Percentiles rank a stretch among this genome's conserved stretches.
Conservation (phyloP, 192 early-diverging fungal genomes). For the Umbelopsis sp. region DNA sequence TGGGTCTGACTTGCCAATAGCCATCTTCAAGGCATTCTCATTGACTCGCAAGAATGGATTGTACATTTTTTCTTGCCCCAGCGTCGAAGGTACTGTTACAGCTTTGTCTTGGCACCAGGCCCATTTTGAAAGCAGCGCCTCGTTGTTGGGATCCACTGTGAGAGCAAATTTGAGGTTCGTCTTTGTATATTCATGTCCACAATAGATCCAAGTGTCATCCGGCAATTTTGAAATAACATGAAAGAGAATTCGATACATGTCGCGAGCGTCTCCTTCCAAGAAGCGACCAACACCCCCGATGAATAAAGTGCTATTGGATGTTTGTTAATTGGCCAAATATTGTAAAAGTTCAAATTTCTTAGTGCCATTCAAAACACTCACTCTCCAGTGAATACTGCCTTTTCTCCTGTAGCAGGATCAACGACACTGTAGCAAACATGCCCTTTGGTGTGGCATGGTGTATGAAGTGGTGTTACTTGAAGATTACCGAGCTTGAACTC, state of each 20-base stretch:
- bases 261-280: constrained; percentile 58
- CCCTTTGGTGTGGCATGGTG: constrained; percentile 86
- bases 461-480: constrained; percentile 70
- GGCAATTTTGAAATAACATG: constrained; percentile 56
- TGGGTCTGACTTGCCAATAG: constrained; percentile 60
- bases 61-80: constrained; percentile 81
- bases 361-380: constrained; percentile 28
- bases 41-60: constrained; percentile 92
- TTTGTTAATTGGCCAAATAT: background rate
- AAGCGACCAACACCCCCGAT: constrained; percentile 59
- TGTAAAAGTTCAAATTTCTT: constrained; percentile 23
- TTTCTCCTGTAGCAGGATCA: constrained; percentile 57
- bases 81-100: constrained; percentile 78
- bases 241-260: constrained; percentile 60
- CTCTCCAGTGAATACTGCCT: constrained; percentile 85
- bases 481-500: constrained; percentile 78
- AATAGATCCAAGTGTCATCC: constrained; percentile 63
- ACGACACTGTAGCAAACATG: constrained; percentile 84
- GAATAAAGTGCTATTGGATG: constrained; percentile 46
- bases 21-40: constrained; percentile 58
- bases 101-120: constrained; percentile 54
- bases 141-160: constrained; percentile 78
- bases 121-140: constrained; percentile 65
- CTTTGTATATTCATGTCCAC: constrained; percentile 61
- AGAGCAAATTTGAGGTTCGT: constrained; percentile 72